Percentiles rank a stretch among this genome's conserved stretches.
Conservation (phyloP, 345 rosid genomes). For the Crucihimalaya himalaica region DNA sequence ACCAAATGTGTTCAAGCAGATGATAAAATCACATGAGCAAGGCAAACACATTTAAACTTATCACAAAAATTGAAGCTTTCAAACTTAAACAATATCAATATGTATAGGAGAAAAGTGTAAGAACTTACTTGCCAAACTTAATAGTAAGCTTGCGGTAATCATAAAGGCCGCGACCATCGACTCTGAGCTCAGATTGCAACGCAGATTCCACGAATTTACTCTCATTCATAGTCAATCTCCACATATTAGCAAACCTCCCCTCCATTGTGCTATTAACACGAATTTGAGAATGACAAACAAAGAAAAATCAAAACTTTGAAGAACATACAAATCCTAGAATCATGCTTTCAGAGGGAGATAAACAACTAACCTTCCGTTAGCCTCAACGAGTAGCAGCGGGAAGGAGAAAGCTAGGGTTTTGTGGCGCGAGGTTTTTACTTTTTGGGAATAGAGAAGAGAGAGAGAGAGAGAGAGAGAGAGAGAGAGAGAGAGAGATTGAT, state of each 20-base stretch:
- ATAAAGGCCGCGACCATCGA: conserved; percentile 77
- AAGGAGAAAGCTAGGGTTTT: neutral
- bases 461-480: no score
- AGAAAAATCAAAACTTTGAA: neutral
- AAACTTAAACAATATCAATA: neutral
- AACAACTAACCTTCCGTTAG: neutral
- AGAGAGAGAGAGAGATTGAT: neutral
- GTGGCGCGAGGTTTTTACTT: neutral
- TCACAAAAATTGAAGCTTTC: neutral
- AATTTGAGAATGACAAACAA: neutral
- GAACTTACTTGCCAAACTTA: conserved; percentile 75
- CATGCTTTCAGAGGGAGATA: neutral
- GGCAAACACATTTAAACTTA: neutral
- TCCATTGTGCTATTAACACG: conserved; percentile 51
- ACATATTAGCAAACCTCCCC: conserved; percentile 62
- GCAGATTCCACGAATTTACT: conserved; percentile 83
- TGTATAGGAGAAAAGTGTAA: neutral
- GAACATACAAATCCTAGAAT: neutral
- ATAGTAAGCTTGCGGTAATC: conserved; percentile 74
- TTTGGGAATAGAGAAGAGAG: neutral
- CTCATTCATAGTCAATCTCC: conserved; percentile 82
- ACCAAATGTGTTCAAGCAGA: no score
- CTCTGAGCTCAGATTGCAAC: conserved; percentile 69
- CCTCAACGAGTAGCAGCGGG: neutral
- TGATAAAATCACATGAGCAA: neutral